These are phyloP conservation scores for Penicillium rolfsii DNA, from an alignment of 2,329 filamentous ascomycete genomes.

Conservation along the genomic window DNA sequence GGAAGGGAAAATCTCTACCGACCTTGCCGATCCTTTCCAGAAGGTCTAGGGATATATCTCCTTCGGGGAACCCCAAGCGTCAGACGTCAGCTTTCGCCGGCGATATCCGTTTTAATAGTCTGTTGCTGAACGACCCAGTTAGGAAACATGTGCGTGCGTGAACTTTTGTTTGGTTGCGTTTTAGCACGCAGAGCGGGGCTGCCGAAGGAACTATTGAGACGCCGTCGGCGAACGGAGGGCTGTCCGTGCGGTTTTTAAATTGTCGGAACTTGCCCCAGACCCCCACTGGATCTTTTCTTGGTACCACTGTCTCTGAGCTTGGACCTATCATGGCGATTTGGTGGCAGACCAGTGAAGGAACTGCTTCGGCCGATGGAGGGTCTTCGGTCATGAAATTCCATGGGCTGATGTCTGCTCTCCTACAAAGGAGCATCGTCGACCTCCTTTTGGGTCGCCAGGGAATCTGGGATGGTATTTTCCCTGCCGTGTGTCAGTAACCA, in stretches of 20 bases:
- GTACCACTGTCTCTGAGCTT: not conserved
- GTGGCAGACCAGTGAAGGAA: not conserved
- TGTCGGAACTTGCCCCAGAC: constrained; percentile 5
- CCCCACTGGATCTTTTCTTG: not conserved
- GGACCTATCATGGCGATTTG: not conserved
- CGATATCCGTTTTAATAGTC: not conserved
- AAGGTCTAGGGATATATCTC: not conserved
- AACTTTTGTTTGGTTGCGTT: not conserved
- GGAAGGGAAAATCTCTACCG: not conserved
- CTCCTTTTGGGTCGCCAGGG: not conserved
- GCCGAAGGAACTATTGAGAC: constrained; percentile 6
- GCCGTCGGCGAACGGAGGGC: constrained; percentile 2
- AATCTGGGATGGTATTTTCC: not conserved
- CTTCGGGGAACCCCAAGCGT: not conserved
- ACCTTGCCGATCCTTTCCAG: not conserved
- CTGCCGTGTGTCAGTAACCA: not conserved
- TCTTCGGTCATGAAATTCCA: not conserved
- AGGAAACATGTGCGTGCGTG: not conserved
- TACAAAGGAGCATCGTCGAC: not conserved
- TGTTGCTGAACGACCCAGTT: not conserved
- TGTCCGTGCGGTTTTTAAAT: constrained; percentile 5
- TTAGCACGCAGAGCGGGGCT: constrained; percentile 1
- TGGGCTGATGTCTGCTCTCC: not conserved
- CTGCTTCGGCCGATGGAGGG: not conserved
- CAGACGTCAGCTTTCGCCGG: not conserved